phyloP scores from a whole-genome alignment of 257 asterid species.

The Verbena officinalis region DNA sequence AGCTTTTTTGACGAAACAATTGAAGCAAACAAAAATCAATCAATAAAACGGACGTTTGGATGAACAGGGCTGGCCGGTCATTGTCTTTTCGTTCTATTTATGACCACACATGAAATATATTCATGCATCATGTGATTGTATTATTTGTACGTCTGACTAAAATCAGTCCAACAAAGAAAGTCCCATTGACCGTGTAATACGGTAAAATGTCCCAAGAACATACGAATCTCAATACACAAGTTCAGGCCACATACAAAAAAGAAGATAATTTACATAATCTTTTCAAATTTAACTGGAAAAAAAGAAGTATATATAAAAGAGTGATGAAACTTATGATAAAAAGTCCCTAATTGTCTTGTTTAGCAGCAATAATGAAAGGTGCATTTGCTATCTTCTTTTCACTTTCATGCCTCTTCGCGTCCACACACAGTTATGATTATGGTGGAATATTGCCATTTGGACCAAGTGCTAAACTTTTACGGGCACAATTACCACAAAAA shows the following conservation, averaged over 20 bases:
- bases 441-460: slow-evolving; percentile 27
- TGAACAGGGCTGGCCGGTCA: not conserved
- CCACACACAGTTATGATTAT: slow-evolving; percentile 29
- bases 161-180: too few relatives aligned
- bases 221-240: too few relatives aligned
- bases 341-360: not conserved
- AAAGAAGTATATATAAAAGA: too few relatives aligned
- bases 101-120: not conserved
- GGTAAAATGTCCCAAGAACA: too few relatives aligned
- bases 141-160: too few relatives aligned
- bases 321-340: too few relatives aligned
- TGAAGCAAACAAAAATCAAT: not conserved
- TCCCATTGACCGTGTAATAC: too few relatives aligned
- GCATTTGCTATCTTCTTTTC: slow-evolving; percentile 23
- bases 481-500: slow-evolving; percentile 15
- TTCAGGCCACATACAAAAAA: too few relatives aligned
- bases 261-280: too few relatives aligned
- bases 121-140: not conserved
- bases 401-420: slow-evolving; percentile 32
- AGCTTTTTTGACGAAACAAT: not conserved
- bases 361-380: slow-evolving; percentile 31
- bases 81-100: not conserved
- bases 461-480: slow-evolving; percentile 31
- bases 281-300: too few relatives aligned
- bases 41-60: not conserved